Percentiles rank a stretch among this genome's conserved stretches.
Evolutionary conservation across 2,329 filamentous ascomycete species (phyloP).

Genomic region (Sordariomycetes sp.): DNA sequence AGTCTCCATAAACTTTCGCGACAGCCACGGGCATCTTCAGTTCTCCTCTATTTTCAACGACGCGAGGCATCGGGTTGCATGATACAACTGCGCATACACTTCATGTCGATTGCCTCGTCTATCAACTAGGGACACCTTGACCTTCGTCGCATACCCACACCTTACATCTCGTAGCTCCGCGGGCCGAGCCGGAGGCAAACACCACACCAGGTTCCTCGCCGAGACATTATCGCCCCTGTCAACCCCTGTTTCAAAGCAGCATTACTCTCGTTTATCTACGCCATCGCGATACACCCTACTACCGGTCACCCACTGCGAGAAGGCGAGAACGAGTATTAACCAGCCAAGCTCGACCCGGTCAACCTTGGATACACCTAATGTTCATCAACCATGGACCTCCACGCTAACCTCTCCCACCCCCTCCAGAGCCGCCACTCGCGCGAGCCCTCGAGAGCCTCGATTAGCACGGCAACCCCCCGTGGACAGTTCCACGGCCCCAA

Average conservation of each 20-base stretch:
- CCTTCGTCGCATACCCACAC: neutral
- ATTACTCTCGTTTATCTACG: too few relatives aligned
- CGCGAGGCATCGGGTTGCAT: neutral
- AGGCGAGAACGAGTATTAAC: neutral
- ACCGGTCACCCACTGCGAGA: neutral
- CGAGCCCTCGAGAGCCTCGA: slow-evolving; percentile 31
- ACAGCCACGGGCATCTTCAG: neutral
- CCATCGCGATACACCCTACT: too few relatives aligned
- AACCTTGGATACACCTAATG: neutral
- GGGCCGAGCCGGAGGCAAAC: neutral
- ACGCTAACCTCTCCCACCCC: neutral
- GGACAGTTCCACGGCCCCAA: slow-evolving; percentile 25
- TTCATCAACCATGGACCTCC: neutral
- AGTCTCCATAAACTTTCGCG: too few relatives aligned
- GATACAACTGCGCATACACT: neutral
- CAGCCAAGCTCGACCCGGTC: neutral
- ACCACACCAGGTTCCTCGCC: neutral
- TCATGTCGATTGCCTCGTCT: neutral
- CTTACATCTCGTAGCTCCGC: neutral
- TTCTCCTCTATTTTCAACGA: neutral
- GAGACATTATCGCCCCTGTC: neutral
- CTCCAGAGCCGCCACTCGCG: slow-evolving; percentile 17
- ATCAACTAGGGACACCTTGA: neutral
- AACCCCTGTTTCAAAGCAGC: neutral
- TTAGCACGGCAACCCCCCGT: slow-evolving; percentile 25